phyloP scores from a whole-genome alignment of 768 basidiomycete genomes.

The Amanita pseudoporphyria region DNA sequence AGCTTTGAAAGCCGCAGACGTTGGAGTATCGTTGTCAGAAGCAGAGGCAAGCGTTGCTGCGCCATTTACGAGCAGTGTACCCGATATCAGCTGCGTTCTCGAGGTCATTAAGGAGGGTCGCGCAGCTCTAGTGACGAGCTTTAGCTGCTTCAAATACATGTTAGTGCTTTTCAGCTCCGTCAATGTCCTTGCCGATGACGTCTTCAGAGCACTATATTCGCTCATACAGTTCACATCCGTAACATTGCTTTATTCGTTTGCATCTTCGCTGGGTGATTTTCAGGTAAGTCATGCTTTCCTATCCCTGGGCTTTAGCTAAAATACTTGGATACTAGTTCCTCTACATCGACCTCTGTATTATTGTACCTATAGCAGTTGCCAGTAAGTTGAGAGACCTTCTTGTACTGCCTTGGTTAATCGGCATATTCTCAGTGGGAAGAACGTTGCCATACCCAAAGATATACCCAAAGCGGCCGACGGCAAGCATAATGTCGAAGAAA shows the following conservation, averaged over 20 bases:
- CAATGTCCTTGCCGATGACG: slow-evolving; percentile 7
- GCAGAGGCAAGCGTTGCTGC: slow-evolving; percentile 98
- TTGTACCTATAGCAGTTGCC: slow-evolving; percentile 92
- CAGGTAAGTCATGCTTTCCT: slow-evolving; percentile 44
- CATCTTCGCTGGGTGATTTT: slow-evolving; percentile 93
- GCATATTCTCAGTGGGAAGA: slow-evolving; percentile 67
- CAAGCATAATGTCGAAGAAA: slow-evolving; percentile 91
- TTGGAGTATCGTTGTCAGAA: slow-evolving; percentile 92
- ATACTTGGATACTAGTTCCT: slow-evolving; percentile 52
- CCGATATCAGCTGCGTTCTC: slow-evolving; percentile 92
- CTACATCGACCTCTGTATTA: slow-evolving; percentile 97
- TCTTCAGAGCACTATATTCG: slow-evolving; percentile 87
- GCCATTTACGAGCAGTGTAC: slow-evolving; percentile 88
- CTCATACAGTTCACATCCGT: slow-evolving; percentile 99
- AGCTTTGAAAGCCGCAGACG: slow-evolving; percentile 96
- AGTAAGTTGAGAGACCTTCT: slow-evolving; percentile 46
- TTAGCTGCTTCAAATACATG: slow-evolving; percentile 99
- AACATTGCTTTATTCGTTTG: slow-evolving; percentile 91
- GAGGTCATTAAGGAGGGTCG: slow-evolving; percentile 97
- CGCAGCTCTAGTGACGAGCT: slow-evolving; percentile 93
- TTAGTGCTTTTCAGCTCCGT: slow-evolving; percentile 29
- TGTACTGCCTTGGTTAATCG: slow-evolving; percentile 2
- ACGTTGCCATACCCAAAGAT: slow-evolving; percentile 85
- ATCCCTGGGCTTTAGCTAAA: slow-evolving; percentile 9
- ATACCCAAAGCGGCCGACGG: slow-evolving; percentile 85